Evolutionary conservation across 805 yeast species (phyloP), one percentile per base, ranked within the genome.

Genomic region (Yarrowia bubula): DNA sequence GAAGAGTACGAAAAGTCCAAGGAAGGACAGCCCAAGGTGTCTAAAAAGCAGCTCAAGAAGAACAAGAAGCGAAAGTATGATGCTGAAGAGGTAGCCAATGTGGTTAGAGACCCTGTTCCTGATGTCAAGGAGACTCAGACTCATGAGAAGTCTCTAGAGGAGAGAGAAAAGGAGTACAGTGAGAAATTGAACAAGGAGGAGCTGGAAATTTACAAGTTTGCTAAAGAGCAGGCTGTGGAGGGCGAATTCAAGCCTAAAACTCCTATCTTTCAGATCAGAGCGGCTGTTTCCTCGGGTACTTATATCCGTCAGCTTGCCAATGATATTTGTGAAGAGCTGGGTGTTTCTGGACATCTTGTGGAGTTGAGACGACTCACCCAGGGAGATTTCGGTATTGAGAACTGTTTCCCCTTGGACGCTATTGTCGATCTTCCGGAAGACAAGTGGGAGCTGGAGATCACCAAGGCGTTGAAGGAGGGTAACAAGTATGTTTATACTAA

Each of bases 211-310:
- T 73, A 73, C 33, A 80, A 81, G 15, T 75, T 75, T 14, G 76
- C 77, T 60, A 79, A 78, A 74, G 71, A 22, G 68, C 79, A 82
- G 67, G 86, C 90, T 1, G 95, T 96, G 1, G 46, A 35, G 15
- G 62, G 46, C 15, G 8, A 47, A 5, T 64, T 58, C 31, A 14
- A 66, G n/a, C 39, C 53, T 32, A 46, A 39, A 17, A 42, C 72
- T 9, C 78, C 78, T 1, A 70, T 88, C 57, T 71, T 93, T 31
- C 92, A 88, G 70, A 84, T 95, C 69, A 83, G 81, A 14, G 84
- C 96, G 4, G 82, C 84, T 39, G 99, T 93, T 0, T 88, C 97
- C 0, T 91, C 98, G 0, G 99, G 99, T 1, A 95, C 98, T 0
- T 95, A 95, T 71, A 92, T 95, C 57, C 82, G 99, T 69, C 88